Conservation (phyloP, 2,329 filamentous ascomycete species). For the Pseudogymnoascus sp. region DNA sequence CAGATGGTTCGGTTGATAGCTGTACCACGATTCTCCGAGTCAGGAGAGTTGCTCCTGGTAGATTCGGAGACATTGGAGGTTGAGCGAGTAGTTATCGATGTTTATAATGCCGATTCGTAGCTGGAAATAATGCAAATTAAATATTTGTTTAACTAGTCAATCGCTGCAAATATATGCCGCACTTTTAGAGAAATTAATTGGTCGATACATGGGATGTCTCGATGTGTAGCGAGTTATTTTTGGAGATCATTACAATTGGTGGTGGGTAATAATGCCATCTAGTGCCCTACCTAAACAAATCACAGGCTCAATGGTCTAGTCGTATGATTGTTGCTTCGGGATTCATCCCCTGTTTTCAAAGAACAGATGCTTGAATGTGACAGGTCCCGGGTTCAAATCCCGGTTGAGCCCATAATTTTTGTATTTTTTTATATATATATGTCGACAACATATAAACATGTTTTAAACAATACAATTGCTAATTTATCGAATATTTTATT, state of each 20-base stretch:
- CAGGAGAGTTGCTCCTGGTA: constrained; percentile 70
- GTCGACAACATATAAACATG: neutral
- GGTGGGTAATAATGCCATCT: neutral
- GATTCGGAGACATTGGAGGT: constrained; percentile 80
- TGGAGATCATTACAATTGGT: neutral
- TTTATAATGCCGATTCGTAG: constrained; percentile 12
- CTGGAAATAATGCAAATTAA: constrained; percentile 4
- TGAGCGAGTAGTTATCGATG: constrained; percentile 53
- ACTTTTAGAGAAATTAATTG: neutral
- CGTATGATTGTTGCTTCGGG: constrained; percentile 35
- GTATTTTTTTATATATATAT: neutral
- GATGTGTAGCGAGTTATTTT: neutral
- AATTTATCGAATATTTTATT: neutral
- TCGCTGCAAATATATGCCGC: neutral
- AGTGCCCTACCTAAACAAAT: neutral
- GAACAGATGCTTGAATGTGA: constrained; percentile 26
- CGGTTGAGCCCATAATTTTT: constrained; percentile 25
- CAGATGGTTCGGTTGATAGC: constrained; percentile 71
- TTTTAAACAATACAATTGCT: neutral
- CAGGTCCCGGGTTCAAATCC: constrained; percentile 33
- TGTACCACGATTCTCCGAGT: constrained; percentile 72
- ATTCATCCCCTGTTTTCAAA: constrained; percentile 21
- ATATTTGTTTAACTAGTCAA: neutral
- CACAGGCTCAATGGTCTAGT: constrained; percentile 31
- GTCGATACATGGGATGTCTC: neutral